phyloP scores from a whole-genome alignment of 202 grass and related monocot genomes.

The Saccharum hybrid region DNA sequence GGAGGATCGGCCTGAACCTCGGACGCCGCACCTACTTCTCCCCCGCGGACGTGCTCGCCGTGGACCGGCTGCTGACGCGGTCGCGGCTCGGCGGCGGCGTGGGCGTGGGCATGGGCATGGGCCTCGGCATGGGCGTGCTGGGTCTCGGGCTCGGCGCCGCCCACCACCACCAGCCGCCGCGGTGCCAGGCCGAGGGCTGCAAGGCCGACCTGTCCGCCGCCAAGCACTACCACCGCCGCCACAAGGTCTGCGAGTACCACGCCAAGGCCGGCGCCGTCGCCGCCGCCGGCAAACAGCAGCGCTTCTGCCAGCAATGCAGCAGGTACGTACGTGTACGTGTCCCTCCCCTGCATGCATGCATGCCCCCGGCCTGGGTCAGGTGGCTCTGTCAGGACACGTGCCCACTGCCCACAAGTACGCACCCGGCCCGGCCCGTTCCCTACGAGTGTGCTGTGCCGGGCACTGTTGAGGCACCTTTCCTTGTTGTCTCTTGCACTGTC shows the following conservation, averaged over 20 bases:
- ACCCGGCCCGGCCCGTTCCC: no score
- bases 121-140: conserved; percentile 49
- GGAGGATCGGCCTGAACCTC: conserved; percentile 72
- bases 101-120: neutral
- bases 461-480: conserved; percentile 4
- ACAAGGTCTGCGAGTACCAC: conserved; percentile 97
- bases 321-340: conserved; percentile 41
- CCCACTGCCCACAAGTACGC: no score
- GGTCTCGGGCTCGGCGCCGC: conserved; percentile 43
- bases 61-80: conserved; percentile 55
- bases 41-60: conserved; percentile 57
- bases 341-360: neutral
- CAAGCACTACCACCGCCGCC: conserved; percentile 93
- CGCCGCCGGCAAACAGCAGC: conserved; percentile 71
- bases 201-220: conserved; percentile 75
- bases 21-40: conserved; percentile 73
- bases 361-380: no score
- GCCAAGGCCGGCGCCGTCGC: conserved; percentile 76
- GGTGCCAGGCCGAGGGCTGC: conserved; percentile 89
- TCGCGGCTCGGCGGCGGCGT: conserved; percentile 42
- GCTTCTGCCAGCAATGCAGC: conserved; percentile 99
- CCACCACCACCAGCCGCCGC: conserved; percentile 1
- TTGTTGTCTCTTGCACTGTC: conserved; percentile 30
- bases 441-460: neutral
- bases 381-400: no score